Evolutionary conservation across 2,329 filamentous ascomycete species (phyloP).

Genomic region (Aspergillus fumigatiaffinis): DNA sequence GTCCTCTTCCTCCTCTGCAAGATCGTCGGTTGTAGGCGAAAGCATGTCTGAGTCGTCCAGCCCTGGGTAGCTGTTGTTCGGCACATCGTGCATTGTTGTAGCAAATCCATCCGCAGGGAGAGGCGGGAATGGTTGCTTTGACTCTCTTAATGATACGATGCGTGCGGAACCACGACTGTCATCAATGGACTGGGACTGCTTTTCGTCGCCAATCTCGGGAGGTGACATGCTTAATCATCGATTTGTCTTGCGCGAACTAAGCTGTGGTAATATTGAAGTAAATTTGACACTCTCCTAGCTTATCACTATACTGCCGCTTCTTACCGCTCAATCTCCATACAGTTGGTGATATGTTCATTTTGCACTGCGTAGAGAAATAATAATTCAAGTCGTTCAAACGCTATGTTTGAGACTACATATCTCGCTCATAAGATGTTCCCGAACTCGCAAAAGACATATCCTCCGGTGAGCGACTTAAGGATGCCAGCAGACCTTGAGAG

Average conservation of each 20-base stretch:
- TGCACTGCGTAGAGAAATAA: neutral
- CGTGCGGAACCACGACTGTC: slow-evolving; percentile 3
- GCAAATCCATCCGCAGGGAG: slow-evolving; percentile 24
- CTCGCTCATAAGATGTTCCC: neutral
- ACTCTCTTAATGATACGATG: slow-evolving; percentile 17
- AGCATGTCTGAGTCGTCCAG: slow-evolving; percentile 27
- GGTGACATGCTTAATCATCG: slow-evolving; percentile 10
- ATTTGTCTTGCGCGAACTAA: neutral
- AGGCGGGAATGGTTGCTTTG: slow-evolving; percentile 34
- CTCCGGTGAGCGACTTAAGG: neutral
- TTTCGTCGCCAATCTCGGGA: slow-evolving; percentile 3
- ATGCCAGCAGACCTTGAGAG: neutral
- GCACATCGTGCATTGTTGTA: slow-evolving; percentile 8
- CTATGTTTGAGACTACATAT: neutral
- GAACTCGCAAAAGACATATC: neutral
- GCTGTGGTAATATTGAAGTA: neutral
- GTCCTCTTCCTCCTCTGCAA: slow-evolving; percentile 37
- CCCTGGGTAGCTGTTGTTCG: slow-evolving; percentile 14
- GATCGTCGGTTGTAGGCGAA: slow-evolving; percentile 26
- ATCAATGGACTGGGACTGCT: slow-evolving; percentile 1
- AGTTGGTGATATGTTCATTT: neutral
- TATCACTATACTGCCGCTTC: slow-evolving; percentile 7
- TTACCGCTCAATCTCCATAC: slow-evolving; percentile 7
- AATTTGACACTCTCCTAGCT: neutral
- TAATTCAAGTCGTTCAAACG: neutral